Evolutionary conservation across 805 yeast species (phyloP).

Genomic region (Metschnikowia santaceciliae): DNA sequence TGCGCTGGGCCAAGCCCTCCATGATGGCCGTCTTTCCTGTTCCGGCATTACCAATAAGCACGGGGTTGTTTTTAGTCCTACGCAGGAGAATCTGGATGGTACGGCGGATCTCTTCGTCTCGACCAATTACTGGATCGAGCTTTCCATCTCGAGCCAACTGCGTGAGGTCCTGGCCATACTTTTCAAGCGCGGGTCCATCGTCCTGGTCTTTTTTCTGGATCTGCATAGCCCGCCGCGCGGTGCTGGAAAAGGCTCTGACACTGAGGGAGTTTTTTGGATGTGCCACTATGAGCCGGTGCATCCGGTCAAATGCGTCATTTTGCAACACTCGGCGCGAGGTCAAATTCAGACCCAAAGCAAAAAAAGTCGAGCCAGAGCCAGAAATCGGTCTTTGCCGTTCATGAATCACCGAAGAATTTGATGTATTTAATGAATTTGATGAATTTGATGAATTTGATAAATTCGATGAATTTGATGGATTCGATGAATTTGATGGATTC

Average conservation of each 20-base stretch:
- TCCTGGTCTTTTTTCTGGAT: constrained; percentile 44
- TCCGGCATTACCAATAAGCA: constrained; percentile 93
- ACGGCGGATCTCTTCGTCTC: constrained; percentile 91
- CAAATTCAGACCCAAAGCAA: too few species aligned
- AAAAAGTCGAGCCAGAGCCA: too few species aligned
- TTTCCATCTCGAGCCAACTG: constrained; percentile 84
- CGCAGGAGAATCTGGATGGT: constrained; percentile 90
- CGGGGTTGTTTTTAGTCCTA: constrained; percentile 94
- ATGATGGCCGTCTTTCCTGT: constrained; percentile 96
- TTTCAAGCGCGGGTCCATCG: constrained; percentile 69
- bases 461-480: too few species aligned
- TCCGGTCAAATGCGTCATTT: too few species aligned
- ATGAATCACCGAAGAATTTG: too few species aligned
- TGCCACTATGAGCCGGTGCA: too few species aligned
- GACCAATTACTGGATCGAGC: constrained; percentile 93
- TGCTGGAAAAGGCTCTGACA: constrained; percentile 18
- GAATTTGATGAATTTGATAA: too few species aligned
- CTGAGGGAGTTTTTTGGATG: background rate
- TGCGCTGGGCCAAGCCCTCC: constrained; percentile 95
- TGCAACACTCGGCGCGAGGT: too few species aligned
- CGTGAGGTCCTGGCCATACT: constrained; percentile 83
- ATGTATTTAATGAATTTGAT: too few species aligned
- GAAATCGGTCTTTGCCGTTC: too few species aligned
- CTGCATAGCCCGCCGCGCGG: constrained; percentile 23
- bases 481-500: too few species aligned